Conservation (phyloP, 2,329 filamentous ascomycete genomes). For the Calonectria fujianensis region DNA sequence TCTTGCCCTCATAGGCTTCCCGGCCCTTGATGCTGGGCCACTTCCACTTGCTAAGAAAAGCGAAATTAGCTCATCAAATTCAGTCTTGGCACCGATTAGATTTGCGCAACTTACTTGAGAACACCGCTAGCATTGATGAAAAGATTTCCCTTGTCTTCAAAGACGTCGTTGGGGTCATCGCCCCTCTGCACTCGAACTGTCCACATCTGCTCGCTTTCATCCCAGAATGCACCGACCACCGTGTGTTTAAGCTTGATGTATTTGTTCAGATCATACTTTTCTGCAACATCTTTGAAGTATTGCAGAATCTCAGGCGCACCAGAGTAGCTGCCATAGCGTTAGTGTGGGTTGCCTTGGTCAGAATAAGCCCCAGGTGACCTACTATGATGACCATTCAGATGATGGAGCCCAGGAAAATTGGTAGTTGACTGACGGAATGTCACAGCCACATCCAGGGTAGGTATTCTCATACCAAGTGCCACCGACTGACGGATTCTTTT, state of each 20-base stretch:
- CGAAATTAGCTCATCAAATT: background rate
- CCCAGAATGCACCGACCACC: slow-evolving; percentile 48
- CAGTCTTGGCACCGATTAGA: no score
- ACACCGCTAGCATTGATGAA: slow-evolving; percentile 44
- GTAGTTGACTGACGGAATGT: slow-evolving; percentile 52
- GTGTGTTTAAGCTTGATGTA: slow-evolving; percentile 48
- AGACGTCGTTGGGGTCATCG: slow-evolving; percentile 28
- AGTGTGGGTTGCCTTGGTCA: background rate
- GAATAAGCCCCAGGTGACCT: background rate
- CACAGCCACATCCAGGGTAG: slow-evolving; percentile 51
- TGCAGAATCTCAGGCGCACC: slow-evolving; percentile 49
- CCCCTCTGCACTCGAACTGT: slow-evolving; percentile 35
- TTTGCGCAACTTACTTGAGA: slow-evolving; percentile 33
- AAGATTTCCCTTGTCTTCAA: slow-evolving; percentile 41
- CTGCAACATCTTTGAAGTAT: slow-evolving; percentile 52
- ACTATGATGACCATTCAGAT: slow-evolving; percentile 41
- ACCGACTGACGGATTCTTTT: slow-evolving; percentile 52
- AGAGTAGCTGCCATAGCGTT: slow-evolving; percentile 34
- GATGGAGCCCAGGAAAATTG: slow-evolving; percentile 48
- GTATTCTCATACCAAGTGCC: slow-evolving; percentile 50
- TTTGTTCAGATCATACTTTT: slow-evolving; percentile 49
- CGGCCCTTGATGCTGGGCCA: slow-evolving; percentile 41
- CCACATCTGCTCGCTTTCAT: slow-evolving; percentile 41
- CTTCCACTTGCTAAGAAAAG: slow-evolving; percentile 41
- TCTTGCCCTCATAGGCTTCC: slow-evolving; percentile 59